These are phyloP conservation scores for Aspergillus fischeri DNA, from an alignment of 2,329 filamentous ascomycete genomes.

Conservation along the genomic window DNA sequence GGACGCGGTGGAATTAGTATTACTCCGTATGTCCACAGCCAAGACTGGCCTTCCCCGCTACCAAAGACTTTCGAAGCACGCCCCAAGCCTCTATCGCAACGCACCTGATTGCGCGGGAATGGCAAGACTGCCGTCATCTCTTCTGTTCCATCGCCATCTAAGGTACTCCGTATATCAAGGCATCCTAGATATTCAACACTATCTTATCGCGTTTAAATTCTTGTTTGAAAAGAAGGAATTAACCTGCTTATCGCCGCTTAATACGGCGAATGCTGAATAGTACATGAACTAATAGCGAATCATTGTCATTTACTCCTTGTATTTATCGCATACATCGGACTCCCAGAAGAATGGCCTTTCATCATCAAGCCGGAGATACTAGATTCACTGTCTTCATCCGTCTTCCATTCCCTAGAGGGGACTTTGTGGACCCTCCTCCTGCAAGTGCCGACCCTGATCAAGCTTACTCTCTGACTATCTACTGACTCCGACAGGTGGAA, in stretches of 20 bases:
- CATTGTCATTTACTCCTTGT: not conserved
- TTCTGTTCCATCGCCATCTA: not conserved
- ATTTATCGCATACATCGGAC: not conserved
- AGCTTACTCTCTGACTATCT: conserved; percentile 5
- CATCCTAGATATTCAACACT: not conserved
- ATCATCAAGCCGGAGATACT: conserved; percentile 15
- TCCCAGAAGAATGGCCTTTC: conserved; percentile 7
- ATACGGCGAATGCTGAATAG: not conserved
- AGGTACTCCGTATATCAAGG: not conserved
- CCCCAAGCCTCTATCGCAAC: not conserved
- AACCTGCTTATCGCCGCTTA: not conserved
- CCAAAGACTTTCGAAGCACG: not conserved
- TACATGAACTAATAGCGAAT: not conserved
- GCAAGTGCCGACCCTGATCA: conserved; percentile 47
- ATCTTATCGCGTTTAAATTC: not conserved
- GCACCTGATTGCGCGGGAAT: not conserved
- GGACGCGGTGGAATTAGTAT: not conserved
- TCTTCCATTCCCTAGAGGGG: conserved; percentile 80
- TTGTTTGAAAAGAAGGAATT: not conserved
- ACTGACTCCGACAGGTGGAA: conserved; percentile 58
- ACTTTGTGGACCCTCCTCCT: conserved; percentile 85
- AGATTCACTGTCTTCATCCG: conserved; percentile 73
- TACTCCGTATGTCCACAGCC: not conserved
- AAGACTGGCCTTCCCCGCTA: not conserved
- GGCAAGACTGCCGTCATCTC: not conserved